Conservation (phyloP, 2,329 filamentous ascomycete genomes). For the Herpotrichia juniperi region DNA sequence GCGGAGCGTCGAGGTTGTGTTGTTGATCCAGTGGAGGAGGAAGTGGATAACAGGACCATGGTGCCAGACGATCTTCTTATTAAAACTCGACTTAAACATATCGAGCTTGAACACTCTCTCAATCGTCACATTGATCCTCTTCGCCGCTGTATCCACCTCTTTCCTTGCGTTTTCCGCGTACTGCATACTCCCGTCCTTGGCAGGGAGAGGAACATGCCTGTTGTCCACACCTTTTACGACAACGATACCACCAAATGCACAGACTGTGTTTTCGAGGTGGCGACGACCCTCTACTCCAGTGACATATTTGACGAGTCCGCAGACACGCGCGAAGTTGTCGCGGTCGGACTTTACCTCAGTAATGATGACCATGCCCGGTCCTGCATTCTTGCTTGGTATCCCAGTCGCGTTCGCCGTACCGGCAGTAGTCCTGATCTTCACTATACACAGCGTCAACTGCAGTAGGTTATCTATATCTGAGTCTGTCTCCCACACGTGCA, state of each 20-base stretch:
- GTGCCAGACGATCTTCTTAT: slow-evolving; percentile 38
- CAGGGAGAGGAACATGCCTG: slow-evolving; percentile 10
- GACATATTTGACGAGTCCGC: slow-evolving; percentile 33
- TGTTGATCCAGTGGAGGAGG: slow-evolving; percentile 36
- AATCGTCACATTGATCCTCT: slow-evolving; percentile 31
- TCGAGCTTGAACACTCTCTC: slow-evolving; percentile 25
- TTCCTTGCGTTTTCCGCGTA: slow-evolving; percentile 1
- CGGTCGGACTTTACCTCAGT: slow-evolving; percentile 20
- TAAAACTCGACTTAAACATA: slow-evolving; percentile 8
- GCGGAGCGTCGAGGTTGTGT: slow-evolving; percentile 29
- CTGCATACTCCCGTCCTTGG: slow-evolving; percentile 5
- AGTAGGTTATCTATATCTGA: slow-evolving; percentile 39
- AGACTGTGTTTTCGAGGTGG: slow-evolving; percentile 32
- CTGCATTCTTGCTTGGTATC: background rate
- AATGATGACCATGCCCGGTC: slow-evolving; percentile 37
- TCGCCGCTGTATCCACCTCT: slow-evolving; percentile 21
- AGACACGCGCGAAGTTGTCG: slow-evolving; percentile 32
- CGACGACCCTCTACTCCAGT: slow-evolving; percentile 23
- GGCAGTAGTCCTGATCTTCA: slow-evolving; percentile 21
- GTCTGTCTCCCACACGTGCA: slow-evolving; percentile 43
- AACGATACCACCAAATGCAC: slow-evolving; percentile 31
- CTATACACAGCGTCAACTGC: slow-evolving; percentile 37
- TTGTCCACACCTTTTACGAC: slow-evolving; percentile 38
- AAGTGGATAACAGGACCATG: slow-evolving; percentile 37
- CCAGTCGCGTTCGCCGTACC: background rate